Base-by-base conservation (phyloP, 768 basidiomycete species). In the Lactifluus echinatus region DNA sequence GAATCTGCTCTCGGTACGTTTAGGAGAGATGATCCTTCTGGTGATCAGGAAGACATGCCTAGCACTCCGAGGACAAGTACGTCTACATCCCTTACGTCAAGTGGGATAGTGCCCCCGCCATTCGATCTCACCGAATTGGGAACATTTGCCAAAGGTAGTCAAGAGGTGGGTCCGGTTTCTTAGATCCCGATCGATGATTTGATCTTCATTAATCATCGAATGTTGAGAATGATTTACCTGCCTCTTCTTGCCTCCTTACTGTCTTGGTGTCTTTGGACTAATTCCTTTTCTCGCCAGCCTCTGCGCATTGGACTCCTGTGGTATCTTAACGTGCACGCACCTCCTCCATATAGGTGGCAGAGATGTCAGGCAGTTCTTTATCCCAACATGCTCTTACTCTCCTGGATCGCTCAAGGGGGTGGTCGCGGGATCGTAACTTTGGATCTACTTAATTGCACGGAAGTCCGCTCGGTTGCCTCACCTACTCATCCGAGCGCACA, bases 321-420 rank as follows among this genome's bases (percentile, higher is more conserved):
- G 86, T 96, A 93, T 67, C 80, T 96, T 53, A 95, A 96, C 55
- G 93, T 95, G 0, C 93, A 96, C 65, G 85, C 87, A 0, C 67
- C 79, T 4, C 82, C 85, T 21, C 87, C 88, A 0, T 93, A 84
- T 69, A 72, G 77, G 57, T 91, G 87, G 89, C 81, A 84, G 71
- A 78, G 89, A 60, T 93, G 82, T 65, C 88, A 89, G 66, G 91
- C 85, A 0, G 75, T 90, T 45, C 75, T 89, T 1, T 94, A 88
- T 66, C 89, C 82, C n/a, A 81, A 89, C 61, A 84, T 88, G 73
- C 76, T 96, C 2, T 72, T 93, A 2, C 76, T 96, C 3, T 89
- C 88, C 10, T 96, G 93, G 93, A 76, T 89, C 54, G 85, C 89
- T 5, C 80, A 87, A 1, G 85, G 84, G 14, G 91, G 90, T 1